These are phyloP conservation scores for Caloboletus firmus DNA, from an alignment of 1,284 basidiomycete species.

Conservation along the genomic window DNA sequence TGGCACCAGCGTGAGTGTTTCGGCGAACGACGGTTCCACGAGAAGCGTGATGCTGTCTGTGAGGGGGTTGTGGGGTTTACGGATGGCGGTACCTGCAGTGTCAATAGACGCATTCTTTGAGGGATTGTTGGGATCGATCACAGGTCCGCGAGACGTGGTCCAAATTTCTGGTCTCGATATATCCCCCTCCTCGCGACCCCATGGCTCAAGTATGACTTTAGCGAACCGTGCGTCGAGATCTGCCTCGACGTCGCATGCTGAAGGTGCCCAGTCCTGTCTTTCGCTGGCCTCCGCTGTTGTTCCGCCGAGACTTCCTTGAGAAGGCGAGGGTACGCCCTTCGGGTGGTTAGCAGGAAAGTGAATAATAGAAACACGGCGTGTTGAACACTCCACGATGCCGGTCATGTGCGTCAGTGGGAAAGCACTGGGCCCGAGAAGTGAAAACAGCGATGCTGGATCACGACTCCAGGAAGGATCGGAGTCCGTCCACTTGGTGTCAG, in stretches of 20 bases:
- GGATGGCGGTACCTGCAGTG: not conserved
- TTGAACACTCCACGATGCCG: constrained; percentile 51
- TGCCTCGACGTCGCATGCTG: constrained; percentile 48
- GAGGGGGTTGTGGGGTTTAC: constrained; percentile 47
- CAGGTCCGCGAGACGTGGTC: constrained; percentile 44
- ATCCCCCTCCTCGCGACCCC: constrained; percentile 47
- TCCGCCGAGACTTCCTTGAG: not conserved
- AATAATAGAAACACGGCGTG: constrained; percentile 42
- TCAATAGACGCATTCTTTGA: not conserved
- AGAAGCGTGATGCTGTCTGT: constrained; percentile 57
- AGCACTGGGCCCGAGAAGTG: constrained; percentile 44
- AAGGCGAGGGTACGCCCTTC: not conserved
- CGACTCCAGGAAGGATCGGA: constrained; percentile 29
- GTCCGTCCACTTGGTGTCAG: constrained; percentile 16
- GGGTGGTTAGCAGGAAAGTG: constrained; percentile 28
- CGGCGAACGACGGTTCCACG: constrained; percentile 46
- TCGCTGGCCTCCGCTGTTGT: not conserved
- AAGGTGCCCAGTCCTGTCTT: constrained; percentile 23
- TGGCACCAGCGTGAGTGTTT: constrained; percentile 50
- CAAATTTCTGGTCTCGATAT: constrained; percentile 41
- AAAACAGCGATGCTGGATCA: constrained; percentile 33
- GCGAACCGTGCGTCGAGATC: constrained; percentile 49
- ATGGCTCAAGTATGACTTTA: constrained; percentile 54
- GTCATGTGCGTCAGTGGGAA: constrained; percentile 51
- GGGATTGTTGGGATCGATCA: constrained; percentile 28